A percentile compares a stretch with the other conserved stretches of the same genome.
These are phyloP conservation scores for Cocos nucifera DNA, from an alignment of 176 grass and related monocot genomes.

Conservation along the genomic window DNA sequence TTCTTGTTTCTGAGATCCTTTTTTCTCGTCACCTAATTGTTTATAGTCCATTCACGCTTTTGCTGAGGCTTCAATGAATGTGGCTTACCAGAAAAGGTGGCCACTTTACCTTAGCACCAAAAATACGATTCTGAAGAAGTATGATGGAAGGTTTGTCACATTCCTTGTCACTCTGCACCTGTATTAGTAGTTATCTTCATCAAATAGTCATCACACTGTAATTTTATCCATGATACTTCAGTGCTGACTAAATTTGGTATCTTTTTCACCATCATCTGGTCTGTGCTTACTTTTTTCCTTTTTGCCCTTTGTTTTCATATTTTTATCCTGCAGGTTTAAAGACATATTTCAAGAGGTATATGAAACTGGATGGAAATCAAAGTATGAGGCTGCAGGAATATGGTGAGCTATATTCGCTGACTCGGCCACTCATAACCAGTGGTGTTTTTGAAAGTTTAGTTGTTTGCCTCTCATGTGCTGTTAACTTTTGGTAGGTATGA, in stretches of 20 bases:
- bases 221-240: too few species aligned
- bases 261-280: too few species aligned
- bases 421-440: slow-evolving; percentile 4
- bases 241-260: too few species aligned
- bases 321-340: slow-evolving; percentile 58
- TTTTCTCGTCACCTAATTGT: slow-evolving; percentile 6
- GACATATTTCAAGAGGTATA: slow-evolving; percentile 99
- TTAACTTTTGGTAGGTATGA: slow-evolving; percentile 61
- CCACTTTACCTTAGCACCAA: slow-evolving; percentile 97
- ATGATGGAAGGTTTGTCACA: slow-evolving; percentile 70
- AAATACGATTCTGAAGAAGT: slow-evolving; percentile 98
- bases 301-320: background rate
- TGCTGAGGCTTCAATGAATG: slow-evolving; percentile 79
- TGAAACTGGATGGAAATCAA: slow-evolving; percentile 81
- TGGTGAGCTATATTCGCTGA: slow-evolving; percentile 34
- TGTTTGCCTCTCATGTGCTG: slow-evolving; percentile 2
- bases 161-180: background rate
- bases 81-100: slow-evolving; percentile 91
- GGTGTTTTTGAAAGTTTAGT: background rate
- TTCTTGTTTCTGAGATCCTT: background rate
- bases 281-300: too few species aligned
- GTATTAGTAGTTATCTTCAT: too few species aligned
- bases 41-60: slow-evolving; percentile 73
- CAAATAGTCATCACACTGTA: too few species aligned
- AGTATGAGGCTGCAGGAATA: slow-evolving; percentile 81